Base-by-base conservation (phyloP, 1,284 basidiomycete genomes). In the Malassezia vespertilionis region DNA sequence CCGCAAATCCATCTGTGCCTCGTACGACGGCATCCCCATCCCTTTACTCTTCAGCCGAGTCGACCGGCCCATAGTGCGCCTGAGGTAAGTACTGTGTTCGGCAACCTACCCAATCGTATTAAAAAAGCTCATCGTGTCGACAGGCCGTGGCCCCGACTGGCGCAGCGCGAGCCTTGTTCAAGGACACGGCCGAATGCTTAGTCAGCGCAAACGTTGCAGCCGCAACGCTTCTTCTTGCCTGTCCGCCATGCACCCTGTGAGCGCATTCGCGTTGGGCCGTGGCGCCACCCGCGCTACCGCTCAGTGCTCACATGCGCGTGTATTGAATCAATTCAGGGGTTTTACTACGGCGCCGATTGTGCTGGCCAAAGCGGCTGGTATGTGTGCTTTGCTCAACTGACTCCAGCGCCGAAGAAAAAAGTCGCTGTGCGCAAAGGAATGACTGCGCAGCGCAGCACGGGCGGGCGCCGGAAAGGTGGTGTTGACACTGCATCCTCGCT, bases 11-110 rank as follows among this genome's bases (percentile, higher is more conserved):
- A 12, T 17, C 26, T n/a, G n/a, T n/a, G 12, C 33, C 15, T 23
- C 40, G 17, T 8, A 14, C 4, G 31, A 30, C 14, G 23, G 11
- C 33, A 15, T 12, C 8, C 33, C 61, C 26, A 57, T 60, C 28
- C 27, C 24, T n/a, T n/a, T n/a, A n/a, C n/a, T n/a, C 12, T 64
- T 66, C 7, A 58, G 60, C 8, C 60, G 49, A 11, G 60, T 56
- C 3, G 61, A 63, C 4, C 63, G 60, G 12, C 62, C 64, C 65
- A 69, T 69, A 20, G 63, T 63, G 14, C 64, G 54, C 14, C 50
- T 52, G n/a, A 15, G 34, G 15, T 22, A 22, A 14, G 1, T 9
- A 40, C 28, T 31, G 21, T 6, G 28, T 21, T n/a, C 17, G 10
- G 23, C 14, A 12, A 40, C 52, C 26, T 17, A 54, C 54, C 62